Evolutionary conservation across 208 protist species (phyloP), one percentile per base, ranked within the genome.

Genomic region (Herpetomonas muscarum): DNA sequence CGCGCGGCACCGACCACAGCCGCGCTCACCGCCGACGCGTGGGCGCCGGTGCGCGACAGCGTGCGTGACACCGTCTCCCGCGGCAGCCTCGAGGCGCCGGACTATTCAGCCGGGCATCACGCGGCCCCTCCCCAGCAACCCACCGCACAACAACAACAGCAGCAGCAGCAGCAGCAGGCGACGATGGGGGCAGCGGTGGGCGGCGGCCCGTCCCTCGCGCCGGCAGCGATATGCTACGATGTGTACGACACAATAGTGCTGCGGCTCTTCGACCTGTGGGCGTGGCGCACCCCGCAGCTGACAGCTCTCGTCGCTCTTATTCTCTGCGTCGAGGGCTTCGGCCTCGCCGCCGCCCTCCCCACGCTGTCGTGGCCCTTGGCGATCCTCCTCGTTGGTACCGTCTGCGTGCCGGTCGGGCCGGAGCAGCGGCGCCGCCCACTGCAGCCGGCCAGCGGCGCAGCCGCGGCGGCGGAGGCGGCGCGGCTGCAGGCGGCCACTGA

Each of bases 201-300:
- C 9, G 19, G n/a, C n/a, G n/a, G n/a, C n/a, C 28, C 47, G 5
- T 30, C 47, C 24, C 9, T 13, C 13, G 24, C 19, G 21, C 22
- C 19, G 15, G n/a, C 28, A 12, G 29, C 29, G 28, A 6, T n/a
- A 53, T 17, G n/a, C 52, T 58, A 46, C 34, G 21, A 68, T 44
- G 42, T 66, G 19, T 75, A 61, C 42, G 62, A 71, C 50, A 51
- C 64, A 2, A 26, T 70, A 9, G 39, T 73, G 15, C 46, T 80
- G 37, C 68, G 63, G 0, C 58, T 72, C 7, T 60, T 57, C 19
- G 67, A 80, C 49, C 30, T 80, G 2, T 58, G 62, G 25, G 24
- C 57, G 29, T 75, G 74, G 74, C 28, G 45, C 15, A 55, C 55
- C 32, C 71, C 71, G 47, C 71, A 78, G 52, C 61, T 61, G 25